These are phyloP conservation scores for Neopestalotiopsis sp. DNA, from an alignment of 2,329 filamentous ascomycete species.

Conservation along the genomic window DNA sequence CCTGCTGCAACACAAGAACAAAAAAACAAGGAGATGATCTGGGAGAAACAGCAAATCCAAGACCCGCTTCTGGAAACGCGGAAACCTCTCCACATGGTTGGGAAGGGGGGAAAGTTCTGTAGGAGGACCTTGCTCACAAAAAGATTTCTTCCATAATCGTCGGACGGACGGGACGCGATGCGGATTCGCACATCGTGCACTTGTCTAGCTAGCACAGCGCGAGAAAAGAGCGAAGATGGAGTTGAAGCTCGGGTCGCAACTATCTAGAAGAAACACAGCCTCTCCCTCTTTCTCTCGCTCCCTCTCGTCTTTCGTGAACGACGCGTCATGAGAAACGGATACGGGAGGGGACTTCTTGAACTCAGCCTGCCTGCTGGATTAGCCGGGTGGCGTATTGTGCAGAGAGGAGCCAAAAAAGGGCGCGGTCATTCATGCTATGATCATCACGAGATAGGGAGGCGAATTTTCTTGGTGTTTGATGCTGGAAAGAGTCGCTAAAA, in stretches of 20 bases:
- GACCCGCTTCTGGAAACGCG: no score
- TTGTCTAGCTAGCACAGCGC: no score
- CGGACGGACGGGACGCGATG: neutral
- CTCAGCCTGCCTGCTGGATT: neutral
- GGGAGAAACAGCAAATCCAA: neutral
- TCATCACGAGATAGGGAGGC: neutral
- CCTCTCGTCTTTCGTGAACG: neutral
- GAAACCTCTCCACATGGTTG: neutral
- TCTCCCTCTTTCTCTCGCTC: neutral
- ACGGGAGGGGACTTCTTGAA: neutral
- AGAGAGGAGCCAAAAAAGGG: neutral
- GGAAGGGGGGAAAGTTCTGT: neutral
- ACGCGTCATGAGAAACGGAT: neutral
- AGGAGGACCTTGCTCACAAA: no score
- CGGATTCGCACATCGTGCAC: neutral
- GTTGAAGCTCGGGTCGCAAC: neutral
- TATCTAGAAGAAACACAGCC: neutral
- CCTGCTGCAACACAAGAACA: neutral
- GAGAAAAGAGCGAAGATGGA: neutral
- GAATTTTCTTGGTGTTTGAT: neutral
- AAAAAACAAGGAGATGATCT: neutral
- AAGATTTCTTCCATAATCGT: neutral
- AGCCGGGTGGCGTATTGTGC: neutral
- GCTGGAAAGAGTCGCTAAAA: neutral
- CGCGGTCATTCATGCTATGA: neutral